Conservation (phyloP, 2,329 filamentous ascomycete species). For the Aplosporella prunicola region DNA sequence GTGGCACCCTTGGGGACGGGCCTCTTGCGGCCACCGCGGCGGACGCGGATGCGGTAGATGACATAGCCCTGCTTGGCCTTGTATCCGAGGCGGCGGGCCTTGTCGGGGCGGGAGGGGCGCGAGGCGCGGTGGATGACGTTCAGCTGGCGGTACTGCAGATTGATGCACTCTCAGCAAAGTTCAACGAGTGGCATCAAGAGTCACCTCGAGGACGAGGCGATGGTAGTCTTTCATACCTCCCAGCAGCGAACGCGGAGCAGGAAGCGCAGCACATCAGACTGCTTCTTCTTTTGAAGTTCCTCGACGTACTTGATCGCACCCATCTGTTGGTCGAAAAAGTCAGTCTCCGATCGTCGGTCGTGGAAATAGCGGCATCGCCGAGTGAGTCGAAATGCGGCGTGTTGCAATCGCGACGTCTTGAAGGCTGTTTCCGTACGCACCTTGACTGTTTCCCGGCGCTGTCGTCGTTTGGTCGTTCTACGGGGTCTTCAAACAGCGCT, state of each 20-base stretch:
- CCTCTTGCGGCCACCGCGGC: conserved; percentile 97
- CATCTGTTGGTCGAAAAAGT: conserved; percentile 51
- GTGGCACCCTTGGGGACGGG: conserved; percentile 97
- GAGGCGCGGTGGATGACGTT: conserved; percentile 99
- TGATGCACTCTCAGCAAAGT: conserved; percentile 99
- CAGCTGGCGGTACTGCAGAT: conserved; percentile 97
- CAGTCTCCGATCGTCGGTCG: conserved; percentile 4
- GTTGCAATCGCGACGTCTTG: conserved; percentile 3
- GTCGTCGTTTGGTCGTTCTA: conserved; percentile 20
- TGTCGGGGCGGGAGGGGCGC: conserved; percentile 96
- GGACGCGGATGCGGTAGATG: conserved; percentile 98
- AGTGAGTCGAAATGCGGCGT: neutral
- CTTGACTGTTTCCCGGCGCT: conserved; percentile 22
- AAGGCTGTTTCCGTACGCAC: conserved; percentile 15
- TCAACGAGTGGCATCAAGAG: conserved; percentile 81
- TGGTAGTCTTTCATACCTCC: conserved; percentile 59
- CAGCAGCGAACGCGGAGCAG: conserved; percentile 92
- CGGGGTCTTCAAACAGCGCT: conserved; percentile 21
- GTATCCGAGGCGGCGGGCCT: conserved; percentile 99
- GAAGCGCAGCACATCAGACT: conserved; percentile 99
- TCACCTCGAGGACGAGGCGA: conserved; percentile 16
- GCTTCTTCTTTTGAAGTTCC: conserved; percentile 99
- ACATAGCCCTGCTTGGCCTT: conserved; percentile 99
- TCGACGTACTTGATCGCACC: conserved; percentile 99
- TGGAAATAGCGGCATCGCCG: neutral